Evolutionary conservation across 2,329 filamentous ascomycete genomes (phyloP), one percentile per base, ranked within the genome.

Genomic region (Dichotomopilus funicola): DNA sequence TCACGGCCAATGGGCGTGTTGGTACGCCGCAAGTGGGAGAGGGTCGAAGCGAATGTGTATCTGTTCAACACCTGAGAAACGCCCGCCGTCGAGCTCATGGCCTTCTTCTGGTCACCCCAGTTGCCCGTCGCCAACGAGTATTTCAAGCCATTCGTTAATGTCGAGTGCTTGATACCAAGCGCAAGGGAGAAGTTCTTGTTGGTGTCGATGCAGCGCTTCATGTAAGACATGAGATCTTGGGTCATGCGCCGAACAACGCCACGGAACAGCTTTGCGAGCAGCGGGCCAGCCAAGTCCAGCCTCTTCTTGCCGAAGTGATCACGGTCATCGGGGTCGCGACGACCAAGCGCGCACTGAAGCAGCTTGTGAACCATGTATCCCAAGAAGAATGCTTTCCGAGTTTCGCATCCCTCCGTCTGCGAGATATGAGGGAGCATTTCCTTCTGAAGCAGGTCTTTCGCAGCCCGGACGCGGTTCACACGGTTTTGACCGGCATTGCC

Each of bases 291-390:
- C 65, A 99, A 80, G 76, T 99, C 94, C 55, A 99, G 79, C 63
- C 94, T 88, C 80, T 99, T 99, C 81, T 97, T 97, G 66, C 94
- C 94, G 67, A 99, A 96, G 71, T 99, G 95, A 77, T 99, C 94
- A 76, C 94, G 89, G 68, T 99, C 94, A 67, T 99, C 94, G 33
- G 91, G 90, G 69, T 97, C 94, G 60, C 91, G 87, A 59, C 94
- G 87, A 51, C 94, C 95, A 48, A 99, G 80, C 53, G 91, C 89
- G 69, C 91, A 96, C 71, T 96, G 92, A 31, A 97, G 79, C 64
- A 99, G 81, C 69, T 94, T 88, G 73, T 99, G 92, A 47, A 97
- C 89, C 92, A 99, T 99, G 73, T 99, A 99, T 27, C 95, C 94
- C 49, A 99, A 77, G 79, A 97, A 99, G 74, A 96, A 99, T 2